Evolutionary conservation across 148 eudicot genomes (phyloP), one percentile per base, ranked within the genome.

Genomic region (Oxyria digyna): DNA sequence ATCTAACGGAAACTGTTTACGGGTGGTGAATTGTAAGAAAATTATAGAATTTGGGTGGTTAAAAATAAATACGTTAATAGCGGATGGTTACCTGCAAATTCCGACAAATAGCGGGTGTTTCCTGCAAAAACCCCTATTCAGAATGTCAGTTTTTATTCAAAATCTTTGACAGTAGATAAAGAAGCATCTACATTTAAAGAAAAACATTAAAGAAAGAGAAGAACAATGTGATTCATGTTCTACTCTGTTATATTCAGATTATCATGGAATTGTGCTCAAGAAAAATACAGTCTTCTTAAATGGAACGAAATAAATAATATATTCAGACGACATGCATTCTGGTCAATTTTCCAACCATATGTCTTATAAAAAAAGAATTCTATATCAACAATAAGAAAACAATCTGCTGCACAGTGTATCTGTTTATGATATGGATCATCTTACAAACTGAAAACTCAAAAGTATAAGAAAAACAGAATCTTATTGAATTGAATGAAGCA

Each of bases 401-500:
- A n/a, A 46, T 46, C 15, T 46, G 52, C 23, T 18, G 52, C 52
- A 46, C 52, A 46, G 14, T 43, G n/a, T 15, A 43, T 15, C 49
- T 3, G 18, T 43, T 43, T 5, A 43, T 43, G 13, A 41, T 6
- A 41, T 12, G 10, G 43, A 41, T 6, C 49, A 43, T 46, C 52
- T 46, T 46, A 20, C n/a, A 43, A 43, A 15, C 4, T 46, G 23
- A 38, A 38, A 38, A 3, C 8, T 38, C 38, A 35, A 35, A 1
- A 14, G 18, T 15, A 4, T 8, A 29, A 59, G 37, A 59, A 59
- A 31, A 17, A 31, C 29, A 59, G 37, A 59, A 59, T 2, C n/a
- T 59, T 59, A 59, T 59, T 59, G 20, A 59, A 29, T 59, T 59
- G 65, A 59, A 59, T 59, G 20, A 59, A 59, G 20, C 65, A 29